Evolutionary conservation across 148 eudicot species (phyloP), one percentile per base, ranked within the genome.

Genomic region (Cornus suecica): DNA sequence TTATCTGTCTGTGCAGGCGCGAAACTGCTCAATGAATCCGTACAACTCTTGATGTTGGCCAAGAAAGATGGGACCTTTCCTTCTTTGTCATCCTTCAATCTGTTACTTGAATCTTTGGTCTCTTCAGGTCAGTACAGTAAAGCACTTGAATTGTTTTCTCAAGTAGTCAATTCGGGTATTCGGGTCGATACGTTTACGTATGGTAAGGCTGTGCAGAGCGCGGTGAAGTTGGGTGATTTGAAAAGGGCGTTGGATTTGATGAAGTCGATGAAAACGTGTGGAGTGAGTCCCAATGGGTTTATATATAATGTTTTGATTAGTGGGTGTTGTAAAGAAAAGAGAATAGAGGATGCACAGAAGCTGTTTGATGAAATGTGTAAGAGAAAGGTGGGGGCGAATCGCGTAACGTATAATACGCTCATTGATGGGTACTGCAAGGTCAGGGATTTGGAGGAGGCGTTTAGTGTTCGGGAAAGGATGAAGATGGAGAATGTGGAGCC

Each of bases 381-480:
- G 78, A 81, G 81, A 71, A 83, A 68, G 16, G 82, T 94, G 80
- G 75, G 54, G 0, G 86, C 89, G 4, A 89, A 75, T 83, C 77
- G 60, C 65, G 91, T 91, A 54, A 87, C 92, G 7, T 94, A 80
- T 74, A 94, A 94, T 77, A 88, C 88, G 2, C 72, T 94, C 66
- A 94, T 91, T 78, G 97, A 90, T 89, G 97, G 98, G 80, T 91
- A 81, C 68, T 91, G 94, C 86, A 94, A 91, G 77, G 83, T 27
- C n/a, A 93, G 97, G 62, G 41, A 85, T 76, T 73, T 94, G 79
- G 90, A 84, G 48, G 88, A 81, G 75, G 98, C 93, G 15, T 87
- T 86, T 70, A 71, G n/a, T 24, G 26, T 94, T 68, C 74, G 89
- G 30, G 92, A 86, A 37, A 80, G 58, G 82, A 94, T 94, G 98